These are phyloP conservation scores for Coniferiporia weirii DNA, from an alignment of 1,284 basidiomycete genomes.

Conservation along the genomic window DNA sequence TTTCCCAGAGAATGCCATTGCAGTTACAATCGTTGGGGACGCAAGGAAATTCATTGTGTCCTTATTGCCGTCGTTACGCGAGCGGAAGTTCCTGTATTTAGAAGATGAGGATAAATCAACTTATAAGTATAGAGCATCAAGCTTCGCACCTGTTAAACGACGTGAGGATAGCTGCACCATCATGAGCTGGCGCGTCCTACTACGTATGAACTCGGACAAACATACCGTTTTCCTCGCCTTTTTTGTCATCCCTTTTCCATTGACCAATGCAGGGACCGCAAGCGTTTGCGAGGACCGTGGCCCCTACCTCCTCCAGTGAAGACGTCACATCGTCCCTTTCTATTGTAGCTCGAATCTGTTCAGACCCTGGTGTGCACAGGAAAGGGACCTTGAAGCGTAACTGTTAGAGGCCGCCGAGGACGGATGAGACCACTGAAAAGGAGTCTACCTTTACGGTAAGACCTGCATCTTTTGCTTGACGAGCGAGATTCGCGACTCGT, in stretches of 20 bases:
- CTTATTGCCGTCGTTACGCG: slow-evolving; percentile 94
- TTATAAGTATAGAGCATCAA: slow-evolving; percentile 1
- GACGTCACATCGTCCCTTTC: slow-evolving; percentile 88
- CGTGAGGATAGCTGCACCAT: slow-evolving; percentile 80
- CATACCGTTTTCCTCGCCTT: slow-evolving; percentile 88
- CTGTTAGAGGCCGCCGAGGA: background rate
- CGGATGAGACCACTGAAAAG: background rate
- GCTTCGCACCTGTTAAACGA: slow-evolving; percentile 82
- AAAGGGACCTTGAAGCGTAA: slow-evolving; percentile 67
- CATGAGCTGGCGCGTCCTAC: background rate
- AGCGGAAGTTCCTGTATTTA: slow-evolving; percentile 78
- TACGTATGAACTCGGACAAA: slow-evolving; percentile 14
- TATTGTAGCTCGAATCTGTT: slow-evolving; percentile 97
- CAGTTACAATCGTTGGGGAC: slow-evolving; percentile 95
- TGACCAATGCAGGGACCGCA: slow-evolving; percentile 99
- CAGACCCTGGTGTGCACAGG: slow-evolving; percentile 95
- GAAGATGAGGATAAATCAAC: background rate
- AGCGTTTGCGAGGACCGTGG: slow-evolving; percentile 92
- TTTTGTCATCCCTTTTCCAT: slow-evolving; percentile 93
- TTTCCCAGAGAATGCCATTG: slow-evolving; percentile 94
- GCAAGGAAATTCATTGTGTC: slow-evolving; percentile 98
- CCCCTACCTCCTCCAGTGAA: slow-evolving; percentile 82
- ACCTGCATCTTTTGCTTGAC: slow-evolving; percentile 84
- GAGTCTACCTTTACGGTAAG: slow-evolving; percentile 63
- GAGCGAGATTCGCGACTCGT: slow-evolving; percentile 85